Conservation (phyloP, 2,329 filamentous ascomycete genomes). For the Venturia carpophila region DNA sequence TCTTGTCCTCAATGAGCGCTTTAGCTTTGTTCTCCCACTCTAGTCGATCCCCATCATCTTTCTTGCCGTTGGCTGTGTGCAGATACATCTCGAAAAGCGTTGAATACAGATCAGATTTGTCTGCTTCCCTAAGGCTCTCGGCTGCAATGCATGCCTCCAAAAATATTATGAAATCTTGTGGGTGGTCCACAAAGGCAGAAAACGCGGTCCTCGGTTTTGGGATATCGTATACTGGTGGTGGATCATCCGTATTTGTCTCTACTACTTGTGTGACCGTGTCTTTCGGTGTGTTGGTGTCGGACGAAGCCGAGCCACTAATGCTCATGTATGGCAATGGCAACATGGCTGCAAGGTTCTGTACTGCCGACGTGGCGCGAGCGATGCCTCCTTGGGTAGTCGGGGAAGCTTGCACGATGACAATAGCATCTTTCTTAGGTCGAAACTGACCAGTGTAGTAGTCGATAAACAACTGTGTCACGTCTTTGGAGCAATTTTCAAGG, state of each 20-base stretch:
- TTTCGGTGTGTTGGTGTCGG: slow-evolving; percentile 39
- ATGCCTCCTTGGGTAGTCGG: slow-evolving; percentile 29
- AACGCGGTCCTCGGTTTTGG: slow-evolving; percentile 85
- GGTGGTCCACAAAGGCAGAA: slow-evolving; percentile 91
- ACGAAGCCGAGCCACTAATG: slow-evolving; percentile 49
- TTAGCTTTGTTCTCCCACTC: slow-evolving; percentile 90
- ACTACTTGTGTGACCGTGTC: slow-evolving; percentile 43
- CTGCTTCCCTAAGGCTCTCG: slow-evolving; percentile 59
- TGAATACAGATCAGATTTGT: slow-evolving; percentile 82
- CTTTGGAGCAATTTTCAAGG: slow-evolving; percentile 73
- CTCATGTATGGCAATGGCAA: slow-evolving; percentile 83
- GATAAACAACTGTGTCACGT: slow-evolving; percentile 81
- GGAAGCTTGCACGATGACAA: slow-evolving; percentile 42
- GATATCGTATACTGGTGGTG: slow-evolving; percentile 57
- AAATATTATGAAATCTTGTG: slow-evolving; percentile 85
- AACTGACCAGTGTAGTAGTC: slow-evolving; percentile 91
- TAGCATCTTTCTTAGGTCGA: slow-evolving; percentile 59
- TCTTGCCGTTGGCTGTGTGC: slow-evolving; percentile 72
- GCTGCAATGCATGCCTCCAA: slow-evolving; percentile 79
- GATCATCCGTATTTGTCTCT: slow-evolving; percentile 45
- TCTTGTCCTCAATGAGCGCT: slow-evolving; percentile 71
- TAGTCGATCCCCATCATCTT: slow-evolving; percentile 55
- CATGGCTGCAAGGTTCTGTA: slow-evolving; percentile 77
- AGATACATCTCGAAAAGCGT: slow-evolving; percentile 98
- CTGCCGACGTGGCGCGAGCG: slow-evolving; percentile 57